These are phyloP conservation scores for Kwoniella shandongensis DNA, from an alignment of 768 basidiomycete genomes.

Conservation along the genomic window DNA sequence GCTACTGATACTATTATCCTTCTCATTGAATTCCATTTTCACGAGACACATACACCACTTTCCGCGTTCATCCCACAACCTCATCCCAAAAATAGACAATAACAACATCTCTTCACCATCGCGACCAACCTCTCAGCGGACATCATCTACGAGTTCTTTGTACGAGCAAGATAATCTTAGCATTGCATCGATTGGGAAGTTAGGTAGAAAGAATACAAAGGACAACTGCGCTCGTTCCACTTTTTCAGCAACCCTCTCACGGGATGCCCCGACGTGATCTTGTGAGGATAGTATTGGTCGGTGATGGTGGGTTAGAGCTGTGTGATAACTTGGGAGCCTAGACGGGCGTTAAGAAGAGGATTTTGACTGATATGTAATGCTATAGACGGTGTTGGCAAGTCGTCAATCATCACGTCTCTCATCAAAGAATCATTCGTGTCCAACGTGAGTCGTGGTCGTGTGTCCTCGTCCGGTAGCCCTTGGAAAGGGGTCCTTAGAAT, in stretches of 20 bases:
- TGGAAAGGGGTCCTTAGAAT: background rate
- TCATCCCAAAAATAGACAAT: too few relatives aligned
- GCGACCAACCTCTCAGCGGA: too few relatives aligned
- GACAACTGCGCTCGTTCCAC: too few relatives aligned
- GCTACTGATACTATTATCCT: too few relatives aligned
- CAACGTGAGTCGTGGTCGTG: slow-evolving; percentile 61
- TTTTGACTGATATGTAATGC: background rate
- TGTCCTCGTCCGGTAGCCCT: background rate
- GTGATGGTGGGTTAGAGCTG: slow-evolving; percentile 39
- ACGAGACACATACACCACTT: background rate
- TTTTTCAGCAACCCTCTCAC: slow-evolving; percentile 1
- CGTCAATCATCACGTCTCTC: slow-evolving; percentile 91
- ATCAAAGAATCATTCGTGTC: slow-evolving; percentile 94
- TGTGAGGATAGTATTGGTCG: slow-evolving; percentile 46
- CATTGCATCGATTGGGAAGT: too few relatives aligned
- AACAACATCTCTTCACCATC: too few relatives aligned
- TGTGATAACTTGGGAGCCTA: background rate
- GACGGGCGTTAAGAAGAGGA: background rate
- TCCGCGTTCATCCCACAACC: background rate
- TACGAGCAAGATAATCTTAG: too few relatives aligned
- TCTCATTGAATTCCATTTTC: too few relatives aligned
- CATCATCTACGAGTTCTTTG: too few relatives aligned
- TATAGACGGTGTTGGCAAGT: slow-evolving; percentile 94
- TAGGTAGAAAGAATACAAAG: too few relatives aligned
- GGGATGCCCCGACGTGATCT: slow-evolving; percentile 48